phyloP scores from a whole-genome alignment of 768 basidiomycete genomes.

The Tylopilus sp. region DNA sequence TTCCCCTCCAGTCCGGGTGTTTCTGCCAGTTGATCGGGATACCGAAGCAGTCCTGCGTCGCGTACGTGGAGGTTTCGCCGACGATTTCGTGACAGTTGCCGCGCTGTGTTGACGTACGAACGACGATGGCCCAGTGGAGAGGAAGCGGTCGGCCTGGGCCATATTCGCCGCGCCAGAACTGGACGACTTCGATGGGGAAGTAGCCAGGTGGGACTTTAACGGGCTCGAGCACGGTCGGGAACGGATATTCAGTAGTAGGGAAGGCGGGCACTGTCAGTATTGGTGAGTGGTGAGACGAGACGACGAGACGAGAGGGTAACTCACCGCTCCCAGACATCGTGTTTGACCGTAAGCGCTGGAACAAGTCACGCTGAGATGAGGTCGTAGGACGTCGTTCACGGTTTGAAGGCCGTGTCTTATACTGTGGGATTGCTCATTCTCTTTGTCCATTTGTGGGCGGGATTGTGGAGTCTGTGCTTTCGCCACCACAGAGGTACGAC shows the following conservation, averaged over 20 bases:
- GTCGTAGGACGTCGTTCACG: background rate
- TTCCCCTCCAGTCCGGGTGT: slow-evolving; percentile 22
- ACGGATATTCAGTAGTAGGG: background rate
- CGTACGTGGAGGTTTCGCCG: slow-evolving; percentile 20
- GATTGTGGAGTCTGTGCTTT: background rate
- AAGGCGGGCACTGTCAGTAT: background rate
- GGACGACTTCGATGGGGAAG: slow-evolving; percentile 25
- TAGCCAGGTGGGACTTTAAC: slow-evolving; percentile 15
- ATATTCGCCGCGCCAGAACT: slow-evolving; percentile 28
- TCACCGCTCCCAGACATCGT: slow-evolving; percentile 2
- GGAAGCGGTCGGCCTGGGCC: slow-evolving; percentile 4
- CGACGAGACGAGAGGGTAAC: background rate
- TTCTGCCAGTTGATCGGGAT: background rate
- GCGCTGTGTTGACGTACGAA: slow-evolving; percentile 15
- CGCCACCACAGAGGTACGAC: background rate
- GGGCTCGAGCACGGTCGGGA: slow-evolving; percentile 13
- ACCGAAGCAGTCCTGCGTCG: slow-evolving; percentile 10
- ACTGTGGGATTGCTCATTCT: background rate
- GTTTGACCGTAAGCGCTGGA: background rate
- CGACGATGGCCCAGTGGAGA: slow-evolving; percentile 27
- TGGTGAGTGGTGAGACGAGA: background rate
- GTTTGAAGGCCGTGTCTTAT: slow-evolving; percentile 10
- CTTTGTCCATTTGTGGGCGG: slow-evolving; percentile 2
- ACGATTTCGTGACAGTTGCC: slow-evolving; percentile 27
- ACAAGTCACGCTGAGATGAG: background rate